phyloP scores from a whole-genome alignment of 768 basidiomycete species.

The Chalciporus pseudorubinellus region DNA sequence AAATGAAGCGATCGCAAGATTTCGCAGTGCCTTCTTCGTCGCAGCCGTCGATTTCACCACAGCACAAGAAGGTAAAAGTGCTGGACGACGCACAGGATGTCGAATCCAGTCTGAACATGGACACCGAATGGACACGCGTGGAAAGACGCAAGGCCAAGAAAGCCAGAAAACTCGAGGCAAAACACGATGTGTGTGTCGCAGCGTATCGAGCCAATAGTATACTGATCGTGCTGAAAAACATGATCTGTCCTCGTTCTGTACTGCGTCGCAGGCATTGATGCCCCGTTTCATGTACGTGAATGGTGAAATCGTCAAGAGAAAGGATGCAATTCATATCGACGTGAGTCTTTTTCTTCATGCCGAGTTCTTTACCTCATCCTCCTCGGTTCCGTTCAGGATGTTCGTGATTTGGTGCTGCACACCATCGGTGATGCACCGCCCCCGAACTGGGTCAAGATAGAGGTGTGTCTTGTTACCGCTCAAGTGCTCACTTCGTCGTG shows the following conservation, averaged over 20 bases:
- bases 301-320: constrained; percentile 68
- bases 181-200: constrained; percentile 54
- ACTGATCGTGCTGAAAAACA: background rate
- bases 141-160: constrained; percentile 75
- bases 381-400: constrained; percentile 52
- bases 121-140: constrained; percentile 63
- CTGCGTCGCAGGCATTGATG: constrained; percentile 22
- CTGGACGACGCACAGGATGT: constrained; percentile 10
- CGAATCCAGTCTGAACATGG: constrained; percentile 23
- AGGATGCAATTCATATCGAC: constrained; percentile 75
- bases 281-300: constrained; percentile 83
- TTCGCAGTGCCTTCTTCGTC: constrained; percentile 12
- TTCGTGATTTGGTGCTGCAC: constrained; percentile 84
- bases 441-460: constrained; percentile 81
- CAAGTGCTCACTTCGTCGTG: background rate
- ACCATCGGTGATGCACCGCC: constrained; percentile 80
- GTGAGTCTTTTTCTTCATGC: constrained; percentile 43
- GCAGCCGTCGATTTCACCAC: constrained; percentile 16
- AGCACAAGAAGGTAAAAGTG: constrained; percentile 43
- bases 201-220: background rate
- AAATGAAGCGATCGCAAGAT: constrained; percentile 34
- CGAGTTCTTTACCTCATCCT: too few species aligned
- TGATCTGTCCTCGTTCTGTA: background rate
- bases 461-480: constrained; percentile 45
- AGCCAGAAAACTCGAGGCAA: constrained; percentile 52